Base-by-base conservation (phyloP, 352 stramenopile genomes). In the Globisporangium cystogenes region DNA sequence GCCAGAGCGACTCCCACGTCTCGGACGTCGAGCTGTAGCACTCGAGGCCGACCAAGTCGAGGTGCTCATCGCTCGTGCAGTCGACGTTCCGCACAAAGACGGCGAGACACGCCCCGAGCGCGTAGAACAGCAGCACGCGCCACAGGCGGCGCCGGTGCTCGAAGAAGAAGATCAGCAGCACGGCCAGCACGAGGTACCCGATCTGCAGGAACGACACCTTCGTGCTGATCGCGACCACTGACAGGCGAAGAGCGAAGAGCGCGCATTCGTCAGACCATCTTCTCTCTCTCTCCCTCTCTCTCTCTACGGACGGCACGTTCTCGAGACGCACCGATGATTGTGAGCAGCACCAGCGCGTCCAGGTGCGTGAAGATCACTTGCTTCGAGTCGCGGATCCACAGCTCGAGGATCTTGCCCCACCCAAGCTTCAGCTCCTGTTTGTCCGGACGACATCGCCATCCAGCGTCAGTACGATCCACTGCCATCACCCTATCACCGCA, bases 181-280 rank as follows among this genome's bases (percentile, higher is more conserved):
- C 82, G 24, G 84, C 82, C 10, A 95, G 59, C n/a, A 89, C 67
- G 20, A 95, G 57, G 26, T 91, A 95, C 15, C 84, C 84, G 29
- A 88, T 86, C 61, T 95, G 84, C 41, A 95, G 71, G 42, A 95
- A 82, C 2, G 80, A 93, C 4, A 91, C 82, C 6, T 73, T 63
- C 6, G 84, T 92, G 52, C 84, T 95, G 24, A 95, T 57, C 1
- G 80, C 81, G 29, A 95, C 84, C 35, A 77, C 82, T 93, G 60
- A 11, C 66, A 14, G 26, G 8, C 5, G 45, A 43, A 10, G 16
- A n/a, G 21, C 24, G 11, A 48, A 6, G 42, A 15, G 52, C n/a
- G 18, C 41, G 6, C 1, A 12, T 31, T 27, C 14, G 26, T 29
- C 26, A 29, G 26, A 29, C 26, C 26, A 29, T 29, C 26, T 29